Evolutionary conservation across 1,284 basidiomycete species (phyloP).

Genomic region (Ceratorhiza oryzae-sativae): DNA sequence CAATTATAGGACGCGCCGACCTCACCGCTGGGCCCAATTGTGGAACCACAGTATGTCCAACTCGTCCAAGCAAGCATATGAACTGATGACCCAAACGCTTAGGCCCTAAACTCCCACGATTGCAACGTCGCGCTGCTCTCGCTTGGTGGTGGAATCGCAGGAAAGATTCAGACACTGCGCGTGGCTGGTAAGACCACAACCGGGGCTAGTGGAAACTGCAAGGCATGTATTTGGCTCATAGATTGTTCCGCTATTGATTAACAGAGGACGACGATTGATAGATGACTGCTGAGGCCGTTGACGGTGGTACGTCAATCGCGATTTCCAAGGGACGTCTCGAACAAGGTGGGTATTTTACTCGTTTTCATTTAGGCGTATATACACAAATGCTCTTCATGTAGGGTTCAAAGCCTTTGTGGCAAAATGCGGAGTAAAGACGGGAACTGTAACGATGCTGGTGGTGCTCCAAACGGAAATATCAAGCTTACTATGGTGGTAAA

Average conservation of each 20-base stretch:
- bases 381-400: not conserved
- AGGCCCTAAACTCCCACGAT: conserved; percentile 3
- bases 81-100: not conserved
- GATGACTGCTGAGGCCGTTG: not conserved
- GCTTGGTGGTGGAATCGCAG: not conserved
- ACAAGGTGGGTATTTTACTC: not conserved
- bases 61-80: not conserved
- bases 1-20: not conserved
- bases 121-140: conserved; percentile 5
- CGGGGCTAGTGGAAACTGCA: not conserved
- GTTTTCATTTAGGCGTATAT: not conserved
- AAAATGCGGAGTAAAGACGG: not conserved
- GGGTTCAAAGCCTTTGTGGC: conserved; percentile 11
- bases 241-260: not conserved
- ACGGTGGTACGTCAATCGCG: not conserved
- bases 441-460: conserved; percentile 1
- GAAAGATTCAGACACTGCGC: not conserved
- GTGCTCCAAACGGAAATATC: conserved; percentile 3
- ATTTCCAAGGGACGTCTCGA: conserved; percentile 7
- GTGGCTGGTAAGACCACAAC: not conserved
- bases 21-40: conserved; percentile 1
- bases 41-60: not conserved
- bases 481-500: conserved; percentile 1
- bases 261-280: not conserved
- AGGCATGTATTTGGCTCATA: not conserved